Conservation (phyloP, 331 rosid species). For the Phaseolus coccineus region DNA sequence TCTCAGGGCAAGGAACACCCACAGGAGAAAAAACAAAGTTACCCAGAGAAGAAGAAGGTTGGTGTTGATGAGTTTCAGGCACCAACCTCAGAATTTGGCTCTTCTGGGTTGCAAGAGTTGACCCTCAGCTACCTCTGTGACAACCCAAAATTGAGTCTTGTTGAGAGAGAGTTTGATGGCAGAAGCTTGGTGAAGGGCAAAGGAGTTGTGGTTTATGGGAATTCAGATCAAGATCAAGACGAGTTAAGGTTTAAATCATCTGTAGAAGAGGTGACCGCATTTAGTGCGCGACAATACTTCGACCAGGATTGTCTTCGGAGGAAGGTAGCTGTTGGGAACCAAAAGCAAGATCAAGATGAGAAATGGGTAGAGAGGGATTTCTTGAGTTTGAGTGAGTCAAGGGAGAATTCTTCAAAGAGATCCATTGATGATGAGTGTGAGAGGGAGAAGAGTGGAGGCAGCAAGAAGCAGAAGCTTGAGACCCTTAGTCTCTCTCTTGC, state of each 20-base stretch:
- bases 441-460: constrained; percentile 56
- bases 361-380: constrained; percentile 91
- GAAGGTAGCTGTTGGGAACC: background rate
- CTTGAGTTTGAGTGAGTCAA: constrained; percentile 61
- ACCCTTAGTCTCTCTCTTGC: constrained; percentile 82
- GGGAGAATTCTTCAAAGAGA: constrained; percentile 64
- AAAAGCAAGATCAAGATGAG: constrained; percentile 35
- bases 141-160: constrained; percentile 56
- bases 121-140: constrained; percentile 86
- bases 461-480: constrained; percentile 70
- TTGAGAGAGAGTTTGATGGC: constrained; percentile 54
- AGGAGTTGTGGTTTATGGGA: constrained; percentile 53
- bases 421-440: constrained; percentile 63
- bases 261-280: background rate
- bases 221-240: constrained; percentile 42
- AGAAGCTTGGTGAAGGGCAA: constrained; percentile 57
- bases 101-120: constrained; percentile 67
- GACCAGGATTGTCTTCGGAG: background rate
- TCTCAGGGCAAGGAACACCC: constrained; percentile 45
- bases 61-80: constrained; percentile 56
- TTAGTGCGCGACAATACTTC: background rate
- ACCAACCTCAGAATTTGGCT: constrained; percentile 46
- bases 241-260: background rate
- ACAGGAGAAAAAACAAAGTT: constrained; percentile 49
- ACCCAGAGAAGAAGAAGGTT: constrained; percentile 26